A percentile compares a stretch with the other conserved stretches of the same genome.
Conservation (phyloP, 2,329 filamentous ascomycete species). For the Onygenales sp. region DNA sequence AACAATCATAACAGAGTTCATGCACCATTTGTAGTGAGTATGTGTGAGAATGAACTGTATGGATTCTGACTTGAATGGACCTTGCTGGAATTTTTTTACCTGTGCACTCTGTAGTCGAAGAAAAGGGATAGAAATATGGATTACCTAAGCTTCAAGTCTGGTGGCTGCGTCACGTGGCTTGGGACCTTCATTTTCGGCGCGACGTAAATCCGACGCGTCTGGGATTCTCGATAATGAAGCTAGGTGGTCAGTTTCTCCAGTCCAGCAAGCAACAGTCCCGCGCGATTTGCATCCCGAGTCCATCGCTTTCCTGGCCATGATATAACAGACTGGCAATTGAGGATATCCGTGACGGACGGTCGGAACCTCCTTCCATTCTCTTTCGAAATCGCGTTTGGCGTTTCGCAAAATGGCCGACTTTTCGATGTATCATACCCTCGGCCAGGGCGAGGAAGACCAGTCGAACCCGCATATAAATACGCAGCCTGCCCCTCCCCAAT, state of each 20-base stretch:
- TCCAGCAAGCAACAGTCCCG: neutral
- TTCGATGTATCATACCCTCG: slow-evolving; percentile 31
- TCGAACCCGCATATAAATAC: slow-evolving; percentile 43
- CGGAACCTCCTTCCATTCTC: neutral
- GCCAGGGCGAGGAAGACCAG: slow-evolving; percentile 40
- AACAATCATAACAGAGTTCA: no score
- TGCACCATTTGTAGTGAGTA: no score
- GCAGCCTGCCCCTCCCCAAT: slow-evolving; percentile 46
- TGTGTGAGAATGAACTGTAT: no score
- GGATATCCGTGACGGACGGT: slow-evolving; percentile 3
- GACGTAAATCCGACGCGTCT: neutral
- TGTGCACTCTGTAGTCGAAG: no score
- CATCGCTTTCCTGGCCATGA: slow-evolving; percentile 4
- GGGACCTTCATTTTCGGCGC: neutral
- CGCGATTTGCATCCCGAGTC: neutral
- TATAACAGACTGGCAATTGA: slow-evolving; percentile 6
- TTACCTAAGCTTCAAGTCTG: no score
- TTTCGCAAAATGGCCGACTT: slow-evolving; percentile 31
- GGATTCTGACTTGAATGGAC: no score
- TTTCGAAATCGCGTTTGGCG: neutral
- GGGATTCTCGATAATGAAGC: neutral
- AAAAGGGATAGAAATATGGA: no score
- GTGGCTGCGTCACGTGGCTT: no score
- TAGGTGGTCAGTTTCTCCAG: slow-evolving; percentile 4
- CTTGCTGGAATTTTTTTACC: no score